Percentiles rank a stretch among this genome's conserved stretches.
Conservation (phyloP, 805 yeast species). For the Alloascoidea africana region DNA sequence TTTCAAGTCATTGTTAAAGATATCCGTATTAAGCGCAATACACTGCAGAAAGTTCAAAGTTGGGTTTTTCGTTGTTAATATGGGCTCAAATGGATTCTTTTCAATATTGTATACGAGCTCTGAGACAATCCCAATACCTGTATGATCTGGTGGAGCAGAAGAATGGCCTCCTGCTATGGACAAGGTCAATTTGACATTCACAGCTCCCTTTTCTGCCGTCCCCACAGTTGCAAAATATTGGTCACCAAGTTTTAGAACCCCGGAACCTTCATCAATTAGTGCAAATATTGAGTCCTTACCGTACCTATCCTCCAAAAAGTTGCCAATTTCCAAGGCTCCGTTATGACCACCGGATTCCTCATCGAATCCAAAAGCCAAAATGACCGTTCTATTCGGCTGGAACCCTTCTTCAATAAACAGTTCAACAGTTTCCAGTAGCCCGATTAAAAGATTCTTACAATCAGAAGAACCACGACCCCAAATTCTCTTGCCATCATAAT, state of each 20-base stretch:
- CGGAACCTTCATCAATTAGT: conserved; percentile 59
- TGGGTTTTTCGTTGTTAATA: conserved; percentile 42
- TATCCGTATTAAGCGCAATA: conserved; percentile 34
- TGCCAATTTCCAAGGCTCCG: conserved; percentile 44
- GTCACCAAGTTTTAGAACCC: conserved; percentile 25
- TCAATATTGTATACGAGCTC: conserved; percentile 44
- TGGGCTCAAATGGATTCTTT: conserved; percentile 32
- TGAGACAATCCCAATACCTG: conserved; percentile 61
- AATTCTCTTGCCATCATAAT: conserved; percentile 37
- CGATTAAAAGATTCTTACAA: conserved; percentile 45
- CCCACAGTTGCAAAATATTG: conserved; percentile 36
- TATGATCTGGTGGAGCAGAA: conserved; percentile 69
- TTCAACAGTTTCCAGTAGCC: conserved; percentile 42
- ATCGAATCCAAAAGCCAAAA: conserved; percentile 49
- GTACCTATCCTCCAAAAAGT: conserved; percentile 31
- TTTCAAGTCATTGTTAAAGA: conserved; percentile 14
- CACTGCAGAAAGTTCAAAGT: conserved; percentile 42
- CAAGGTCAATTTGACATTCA: conserved; percentile 33
- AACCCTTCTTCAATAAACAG: conserved; percentile 27
- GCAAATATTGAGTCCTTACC: conserved; percentile 48
- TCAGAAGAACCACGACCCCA: conserved; percentile 60
- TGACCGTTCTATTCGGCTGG: conserved; percentile 33
- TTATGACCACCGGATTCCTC: conserved; percentile 44
- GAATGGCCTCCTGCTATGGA: conserved; percentile 69
- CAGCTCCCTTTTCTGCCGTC: conserved; percentile 47